phyloP scores from a whole-genome alignment of 768 basidiomycete species.

The Fomitopsis pulvina region DNA sequence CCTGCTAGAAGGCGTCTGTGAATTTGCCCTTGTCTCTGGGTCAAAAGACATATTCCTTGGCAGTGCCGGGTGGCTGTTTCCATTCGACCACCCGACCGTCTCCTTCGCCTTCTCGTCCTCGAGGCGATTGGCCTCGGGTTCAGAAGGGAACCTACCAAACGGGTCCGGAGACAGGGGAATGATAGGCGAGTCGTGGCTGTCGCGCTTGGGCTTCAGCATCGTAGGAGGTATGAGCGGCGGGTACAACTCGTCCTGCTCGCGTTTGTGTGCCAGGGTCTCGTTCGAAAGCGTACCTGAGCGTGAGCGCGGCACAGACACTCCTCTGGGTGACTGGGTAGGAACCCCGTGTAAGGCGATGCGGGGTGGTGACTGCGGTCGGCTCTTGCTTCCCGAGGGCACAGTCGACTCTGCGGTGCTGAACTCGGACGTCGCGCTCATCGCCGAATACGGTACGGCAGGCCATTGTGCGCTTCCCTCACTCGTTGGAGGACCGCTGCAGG shows the following conservation, averaged over 20 bases:
- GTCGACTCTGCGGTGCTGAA: background rate
- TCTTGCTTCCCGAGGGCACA: conserved; percentile 21
- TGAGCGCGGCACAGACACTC: conserved; percentile 23
- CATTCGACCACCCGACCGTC: background rate
- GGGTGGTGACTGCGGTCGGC: conserved; percentile 45
- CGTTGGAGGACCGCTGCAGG: conserved; percentile 7
- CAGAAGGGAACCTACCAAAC: conserved; percentile 65
- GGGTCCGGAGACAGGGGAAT: conserved; percentile 84
- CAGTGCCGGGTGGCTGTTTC: background rate
- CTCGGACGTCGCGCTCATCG: conserved; percentile 19
- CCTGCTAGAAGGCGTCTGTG: conserved; percentile 32
- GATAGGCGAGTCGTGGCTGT: conserved; percentile 39
- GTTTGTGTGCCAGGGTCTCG: conserved; percentile 35
- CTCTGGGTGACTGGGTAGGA: conserved; percentile 50
- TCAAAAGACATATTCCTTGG: conserved; percentile 1
- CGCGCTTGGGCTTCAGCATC: conserved; percentile 15
- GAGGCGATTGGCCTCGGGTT: conserved; percentile 5
- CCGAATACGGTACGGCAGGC: conserved; percentile 42
- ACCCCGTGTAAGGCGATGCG: conserved; percentile 63
- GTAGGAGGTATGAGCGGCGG: conserved; percentile 30
- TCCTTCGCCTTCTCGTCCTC: conserved; percentile 9
- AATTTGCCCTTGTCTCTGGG: conserved; percentile 1
- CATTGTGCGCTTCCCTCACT: conserved; percentile 18
- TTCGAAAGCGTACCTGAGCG: conserved; percentile 35
- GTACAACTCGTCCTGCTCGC: conserved; percentile 43